These are phyloP conservation scores for Aspergillus nidulans DNA, from an alignment of 495 filamentous ascomycete genomes.

Conservation along the genomic window DNA sequence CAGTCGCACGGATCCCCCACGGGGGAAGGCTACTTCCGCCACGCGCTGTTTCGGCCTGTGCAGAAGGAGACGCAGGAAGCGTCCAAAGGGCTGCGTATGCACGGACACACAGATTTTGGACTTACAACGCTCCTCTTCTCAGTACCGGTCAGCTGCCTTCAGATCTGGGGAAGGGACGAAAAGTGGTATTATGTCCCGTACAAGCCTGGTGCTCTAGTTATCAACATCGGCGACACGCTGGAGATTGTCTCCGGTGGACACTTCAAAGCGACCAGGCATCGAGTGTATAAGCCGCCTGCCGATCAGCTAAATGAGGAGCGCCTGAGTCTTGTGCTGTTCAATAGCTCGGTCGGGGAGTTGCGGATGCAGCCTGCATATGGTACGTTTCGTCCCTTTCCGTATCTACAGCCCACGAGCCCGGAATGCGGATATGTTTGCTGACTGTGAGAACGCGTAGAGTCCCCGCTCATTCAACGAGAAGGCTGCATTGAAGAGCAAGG, in stretches of 20 bases:
- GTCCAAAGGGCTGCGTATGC: conserved; percentile 40
- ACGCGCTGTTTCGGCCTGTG: conserved; percentile 41
- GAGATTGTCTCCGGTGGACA: conserved; percentile 47
- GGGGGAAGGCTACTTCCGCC: conserved; percentile 45
- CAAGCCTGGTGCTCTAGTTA: conserved; percentile 40
- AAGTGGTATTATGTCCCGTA: conserved; percentile 43
- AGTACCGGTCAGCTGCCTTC: conserved; percentile 38
- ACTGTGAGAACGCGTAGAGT: conserved; percentile 22
- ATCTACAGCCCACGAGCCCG: no score
- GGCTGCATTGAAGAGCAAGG: conserved; percentile 40
- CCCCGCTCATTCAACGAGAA: conserved; percentile 35
- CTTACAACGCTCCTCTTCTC: conserved; percentile 41
- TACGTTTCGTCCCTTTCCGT: conserved; percentile 8
- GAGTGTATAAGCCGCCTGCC: conserved; percentile 36
- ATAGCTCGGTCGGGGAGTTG: conserved; percentile 36
- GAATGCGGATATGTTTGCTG: no score
- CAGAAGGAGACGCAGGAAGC: conserved; percentile 33
- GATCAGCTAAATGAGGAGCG: conserved; percentile 39
- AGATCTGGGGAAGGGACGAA: conserved; percentile 19
- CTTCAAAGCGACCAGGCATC: conserved; percentile 45
- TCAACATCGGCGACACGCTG: conserved; percentile 45
- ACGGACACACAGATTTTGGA: conserved; percentile 45
- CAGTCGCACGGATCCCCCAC: conserved; percentile 41
- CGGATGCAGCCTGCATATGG: conserved; percentile 29
- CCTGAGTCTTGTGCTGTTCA: conserved; percentile 41